Evolutionary conservation across 2,329 filamentous ascomycete species (phyloP), one percentile per base, ranked within the genome.

Genomic region (Zasmidium cellare): DNA sequence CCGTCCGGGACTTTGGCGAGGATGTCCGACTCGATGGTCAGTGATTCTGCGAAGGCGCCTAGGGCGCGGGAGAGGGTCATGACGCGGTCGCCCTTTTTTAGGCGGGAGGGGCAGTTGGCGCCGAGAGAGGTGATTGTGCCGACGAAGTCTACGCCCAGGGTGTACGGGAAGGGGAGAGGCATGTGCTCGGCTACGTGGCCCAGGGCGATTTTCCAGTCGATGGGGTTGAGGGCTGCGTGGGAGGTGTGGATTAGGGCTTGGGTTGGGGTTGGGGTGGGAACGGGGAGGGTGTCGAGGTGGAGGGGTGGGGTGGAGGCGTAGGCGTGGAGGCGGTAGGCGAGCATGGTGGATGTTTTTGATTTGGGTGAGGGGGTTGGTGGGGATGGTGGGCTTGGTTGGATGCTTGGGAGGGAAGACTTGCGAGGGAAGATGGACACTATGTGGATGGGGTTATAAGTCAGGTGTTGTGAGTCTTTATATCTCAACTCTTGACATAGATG

Each of bases 151-250:
- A 56, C 47, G 31, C 54, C 54, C 20, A 56, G 20, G 3, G 49
- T 56, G n/a, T 24, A 18, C 2, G 54, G 47, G 25, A 56, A 47
- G 3, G 22, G 47, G 1, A 56, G 18, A 22, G 47, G 47, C 47
- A 51, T 46, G 16, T 22, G 11, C 22, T 56, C 54, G n/a, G 46
- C 51, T 3, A 56, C 47, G 44, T 56, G 46, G 20, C 54, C 54
- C 31, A 51, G 47, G 19, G 47, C 35, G 35, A 56, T 56, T 23
- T 56, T 56, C 47, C 54, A 56, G 35, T 56, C 54, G 49, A 56
- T 51, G 1, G 54, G 54, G 19, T 56, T 56, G 22, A 56, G 45
- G 18, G 46, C 54, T 18, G 46, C 31, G 24, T 51, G 23, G 47
- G 38, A 45, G 23, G 51, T 35, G n/a, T 20, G 9, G 22, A 56